phyloP scores from a whole-genome alignment of 371 early-diverging fungal genomes.

The Apophysomyces trapeziformis region DNA sequence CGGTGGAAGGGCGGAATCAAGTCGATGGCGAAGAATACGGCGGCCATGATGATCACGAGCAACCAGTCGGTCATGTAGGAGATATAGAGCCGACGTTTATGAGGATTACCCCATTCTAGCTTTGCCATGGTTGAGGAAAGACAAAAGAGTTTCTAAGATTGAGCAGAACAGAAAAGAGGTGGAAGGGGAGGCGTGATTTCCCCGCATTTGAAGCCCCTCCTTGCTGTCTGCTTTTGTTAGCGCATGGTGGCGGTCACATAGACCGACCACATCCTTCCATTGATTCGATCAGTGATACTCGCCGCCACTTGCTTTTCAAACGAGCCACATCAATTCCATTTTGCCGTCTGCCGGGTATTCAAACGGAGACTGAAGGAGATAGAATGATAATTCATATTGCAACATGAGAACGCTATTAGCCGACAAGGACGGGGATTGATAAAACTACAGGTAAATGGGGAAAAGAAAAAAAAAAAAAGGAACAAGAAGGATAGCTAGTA shows the following conservation, averaged over 20 bases:
- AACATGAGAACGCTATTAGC: conserved; percentile 4
- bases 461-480: conserved; percentile 15
- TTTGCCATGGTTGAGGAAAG: conserved; percentile 1
- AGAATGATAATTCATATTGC: not conserved
- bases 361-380: conserved; percentile 3
- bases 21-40: conserved; percentile 62
- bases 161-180: not conserved
- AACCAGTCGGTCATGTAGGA: conserved; percentile 73
- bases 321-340: conserved; percentile 1
- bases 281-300: conserved; percentile 1
- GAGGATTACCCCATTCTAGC: conserved; percentile 30
- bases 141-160: not conserved
- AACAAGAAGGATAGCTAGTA: conserved; percentile 13
- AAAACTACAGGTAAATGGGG: conserved; percentile 15
- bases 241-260: no score
- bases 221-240: not conserved
- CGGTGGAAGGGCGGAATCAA: conserved; percentile 70
- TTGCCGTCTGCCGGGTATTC: not conserved
- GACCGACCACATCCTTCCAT: not conserved
- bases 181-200: not conserved
- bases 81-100: conserved; percentile 42
- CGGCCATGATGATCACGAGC: conserved; percentile 61
- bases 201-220: not conserved
- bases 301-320: not conserved
- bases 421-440: conserved; percentile 2